Evolutionary conservation across 805 yeast genomes (phyloP), one percentile per base, ranked within the genome.

Genomic region (Komagataella pastoris): DNA sequence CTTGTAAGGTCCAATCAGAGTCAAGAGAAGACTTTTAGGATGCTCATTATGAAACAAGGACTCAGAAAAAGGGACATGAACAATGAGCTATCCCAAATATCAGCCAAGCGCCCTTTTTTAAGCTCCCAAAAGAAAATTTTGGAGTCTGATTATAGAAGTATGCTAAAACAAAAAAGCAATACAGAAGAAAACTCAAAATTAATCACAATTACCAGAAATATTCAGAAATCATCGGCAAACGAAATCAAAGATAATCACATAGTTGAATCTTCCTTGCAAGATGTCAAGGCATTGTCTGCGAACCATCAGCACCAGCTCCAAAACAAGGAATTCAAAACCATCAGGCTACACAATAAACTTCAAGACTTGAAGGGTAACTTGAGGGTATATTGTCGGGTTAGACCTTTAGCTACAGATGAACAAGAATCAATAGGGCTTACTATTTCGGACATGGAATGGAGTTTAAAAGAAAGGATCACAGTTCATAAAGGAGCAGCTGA

Each of bases 331-430:
- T 64, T 70, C 0, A 60, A 69, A 44, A 71, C 97, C 54, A 69
- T 96, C 7, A 59, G 66, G 12, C 63, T 86, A 1, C 97, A 88
- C 60, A 82, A 87, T 60, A 73, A 72, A 55, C 68, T 91, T 5
- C 97, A 89, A 64, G 96, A 88, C 54, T 64, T 91, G 44, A 86
- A 89, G 64, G 98, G 99, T 1, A 93, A 88, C 59, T 89, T 93
- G 40, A 69, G 98, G 48, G 97, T 91, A 0, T 88, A 83, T 59
- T 91, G 97, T 62, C 73, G 99, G 44, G 73, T 91, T 4, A 73
- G 95, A 51, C 97, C 97, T 0, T 67, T n/a, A 30, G 7, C 7
- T 14, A 7, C 3, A 56, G 71, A 61, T 5, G 66, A 62, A 7
- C 65, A 70, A 17, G 65, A 64, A 50, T 74, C 48, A 30, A 48